Evolutionary conservation across 345 rosid species (phyloP).

Genomic region (Corymbia maculata): DNA sequence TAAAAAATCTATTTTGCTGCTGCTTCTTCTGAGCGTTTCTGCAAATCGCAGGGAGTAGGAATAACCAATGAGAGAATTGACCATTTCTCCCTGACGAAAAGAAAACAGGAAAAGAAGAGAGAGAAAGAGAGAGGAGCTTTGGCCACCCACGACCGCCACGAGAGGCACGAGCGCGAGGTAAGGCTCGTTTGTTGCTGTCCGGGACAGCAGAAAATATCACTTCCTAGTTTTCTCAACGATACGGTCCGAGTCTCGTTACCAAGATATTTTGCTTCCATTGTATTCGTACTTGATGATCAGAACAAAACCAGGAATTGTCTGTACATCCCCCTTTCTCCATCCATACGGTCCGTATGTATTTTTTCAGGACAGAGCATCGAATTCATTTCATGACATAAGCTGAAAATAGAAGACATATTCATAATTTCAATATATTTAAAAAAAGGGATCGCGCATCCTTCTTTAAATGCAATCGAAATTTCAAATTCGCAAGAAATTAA

Average conservation of each 20-base stretch:
- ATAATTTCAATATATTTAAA: not conserved
- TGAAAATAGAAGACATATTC: not conserved
- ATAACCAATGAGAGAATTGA: not conserved
- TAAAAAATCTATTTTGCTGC: not conserved
- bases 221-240: not conserved
- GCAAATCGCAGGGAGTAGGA: not conserved
- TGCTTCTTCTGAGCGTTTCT: not conserved
- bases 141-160: not conserved
- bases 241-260: not conserved
- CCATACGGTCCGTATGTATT: not conserved
- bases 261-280: not conserved
- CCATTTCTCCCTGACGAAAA: not conserved
- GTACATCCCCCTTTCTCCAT: not conserved
- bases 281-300: not conserved
- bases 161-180: not conserved
- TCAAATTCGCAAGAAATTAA: not conserved
- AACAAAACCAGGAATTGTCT: not conserved
- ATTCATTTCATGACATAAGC: not conserved
- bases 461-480: not conserved
- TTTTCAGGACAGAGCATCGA: not conserved
- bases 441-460: rapidly evolving
- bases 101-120: not conserved
- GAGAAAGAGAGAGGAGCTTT: not conserved
- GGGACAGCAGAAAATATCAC: not conserved
- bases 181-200: not conserved